Conservation (phyloP, 345 rosid species). For the Hirschfeldia incana region DNA sequence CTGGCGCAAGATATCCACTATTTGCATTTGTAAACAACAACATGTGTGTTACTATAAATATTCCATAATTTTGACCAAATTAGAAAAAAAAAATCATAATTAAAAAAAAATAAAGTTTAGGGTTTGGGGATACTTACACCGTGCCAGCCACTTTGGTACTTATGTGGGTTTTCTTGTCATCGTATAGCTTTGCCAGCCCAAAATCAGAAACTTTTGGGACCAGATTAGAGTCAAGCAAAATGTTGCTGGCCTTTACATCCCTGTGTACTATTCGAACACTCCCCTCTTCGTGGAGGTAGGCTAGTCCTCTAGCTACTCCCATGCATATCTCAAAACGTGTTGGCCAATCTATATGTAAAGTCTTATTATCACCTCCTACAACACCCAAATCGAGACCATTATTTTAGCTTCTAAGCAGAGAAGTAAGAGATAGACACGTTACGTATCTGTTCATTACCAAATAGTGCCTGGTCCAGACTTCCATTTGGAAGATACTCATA, state of each 20-base stretch:
- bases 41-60: constrained; percentile 30
- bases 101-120: background rate
- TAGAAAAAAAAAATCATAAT: background rate
- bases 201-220: constrained; percentile 49
- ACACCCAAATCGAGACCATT: background rate
- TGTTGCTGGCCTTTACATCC: constrained; percentile 67
- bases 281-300: constrained; percentile 62
- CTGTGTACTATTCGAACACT: constrained; percentile 57
- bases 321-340: constrained; percentile 54
- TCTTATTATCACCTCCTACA: constrained; percentile 2
- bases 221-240: constrained; percentile 48
- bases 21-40: constrained; percentile 18
- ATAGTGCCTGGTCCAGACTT: constrained; percentile 49
- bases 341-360: constrained; percentile 51
- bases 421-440: background rate
- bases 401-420: background rate
- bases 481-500: constrained; percentile 58
- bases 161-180: constrained; percentile 46
- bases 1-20: constrained; percentile 74
- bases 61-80: too few species aligned
- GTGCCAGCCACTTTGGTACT: constrained; percentile 52
- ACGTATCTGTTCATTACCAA: constrained; percentile 11
- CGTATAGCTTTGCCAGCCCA: constrained; percentile 45
- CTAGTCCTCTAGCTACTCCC: constrained; percentile 58
- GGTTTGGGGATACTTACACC: constrained; percentile 22